These are phyloP conservation scores for Melastoma candidum DNA, from an alignment of 441 rosid species.

Conservation along the genomic window DNA sequence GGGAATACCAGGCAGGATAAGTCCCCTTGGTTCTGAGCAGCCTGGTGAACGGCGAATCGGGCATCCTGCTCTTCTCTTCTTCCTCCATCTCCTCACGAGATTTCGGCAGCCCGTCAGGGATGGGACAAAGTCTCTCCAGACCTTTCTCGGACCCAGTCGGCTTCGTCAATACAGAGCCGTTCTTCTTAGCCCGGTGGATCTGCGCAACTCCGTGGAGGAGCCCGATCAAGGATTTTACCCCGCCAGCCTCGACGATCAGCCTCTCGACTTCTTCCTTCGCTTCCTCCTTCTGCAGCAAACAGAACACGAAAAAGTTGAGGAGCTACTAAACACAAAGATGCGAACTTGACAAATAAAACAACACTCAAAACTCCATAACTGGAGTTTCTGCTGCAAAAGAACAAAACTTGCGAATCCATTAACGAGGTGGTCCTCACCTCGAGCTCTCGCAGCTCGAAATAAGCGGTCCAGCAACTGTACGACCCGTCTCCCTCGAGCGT, in stretches of 20 bases:
- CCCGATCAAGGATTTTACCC: constrained; percentile 49
- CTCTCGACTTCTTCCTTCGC: constrained; percentile 53
- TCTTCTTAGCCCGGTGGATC: constrained; percentile 24
- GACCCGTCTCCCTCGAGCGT: constrained; percentile 70
- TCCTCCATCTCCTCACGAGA: constrained; percentile 55
- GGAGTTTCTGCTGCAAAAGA: too few species aligned
- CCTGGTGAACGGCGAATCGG: constrained; percentile 57
- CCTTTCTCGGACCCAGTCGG: constrained; percentile 14
- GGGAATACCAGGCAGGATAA: constrained; percentile 67
- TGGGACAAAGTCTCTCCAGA: constrained; percentile 25
- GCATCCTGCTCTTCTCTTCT: constrained; percentile 69
- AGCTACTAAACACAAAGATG: neutral
- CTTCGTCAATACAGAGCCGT: constrained; percentile 13
- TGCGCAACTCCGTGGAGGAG: constrained; percentile 48
- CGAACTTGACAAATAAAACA: neutral
- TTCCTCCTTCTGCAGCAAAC: constrained; percentile 35
- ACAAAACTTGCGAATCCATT: neutral
- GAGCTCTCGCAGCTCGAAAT: constrained; percentile 68
- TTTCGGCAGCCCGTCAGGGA: constrained; percentile 73
- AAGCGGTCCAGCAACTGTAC: constrained; percentile 77
- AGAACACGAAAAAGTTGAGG: neutral
- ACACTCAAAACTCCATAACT: neutral
- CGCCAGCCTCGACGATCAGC: constrained; percentile 47
- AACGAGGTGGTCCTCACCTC: constrained; percentile 32
- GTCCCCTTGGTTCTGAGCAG: constrained; percentile 55